phyloP scores from a whole-genome alignment of 176 grass and related monocot genomes.

The Zea mays region Zm-B73-REFERENCE-NAM-5.0 NC_050098.1:141537501-141538000 shows the following conservation, averaged over 20 bases:
- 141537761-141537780: conserved; percentile 22
- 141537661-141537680: conserved; percentile 99
- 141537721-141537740: conserved; percentile 28
- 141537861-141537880: conserved; percentile 97
- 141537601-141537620: conserved; percentile 77
- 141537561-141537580: conserved; percentile 73
- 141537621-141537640: conserved; percentile 84
- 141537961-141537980: too few relatives aligned
- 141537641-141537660: conserved; percentile 98
- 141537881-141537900: conserved; percentile 99
- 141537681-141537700: background rate
- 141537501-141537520: conserved; percentile 28
- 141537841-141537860: conserved; percentile 96
- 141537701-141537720: conserved; percentile 2
- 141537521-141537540: conserved; percentile 99
- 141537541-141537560: conserved; percentile 89
- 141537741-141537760: conserved; percentile 27
- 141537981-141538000: too few relatives aligned
- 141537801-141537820: conserved; percentile 99
- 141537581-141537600: conserved; percentile 91
- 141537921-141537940: conserved; percentile 53
- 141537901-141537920: conserved; percentile 93
- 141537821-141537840: conserved; percentile 99
- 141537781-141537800: conserved; percentile 97
- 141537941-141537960: conserved; percentile 14